Evolutionary conservation across 2,329 filamentous ascomycete genomes (phyloP).

Genomic region (Beauveria caledonica): DNA sequence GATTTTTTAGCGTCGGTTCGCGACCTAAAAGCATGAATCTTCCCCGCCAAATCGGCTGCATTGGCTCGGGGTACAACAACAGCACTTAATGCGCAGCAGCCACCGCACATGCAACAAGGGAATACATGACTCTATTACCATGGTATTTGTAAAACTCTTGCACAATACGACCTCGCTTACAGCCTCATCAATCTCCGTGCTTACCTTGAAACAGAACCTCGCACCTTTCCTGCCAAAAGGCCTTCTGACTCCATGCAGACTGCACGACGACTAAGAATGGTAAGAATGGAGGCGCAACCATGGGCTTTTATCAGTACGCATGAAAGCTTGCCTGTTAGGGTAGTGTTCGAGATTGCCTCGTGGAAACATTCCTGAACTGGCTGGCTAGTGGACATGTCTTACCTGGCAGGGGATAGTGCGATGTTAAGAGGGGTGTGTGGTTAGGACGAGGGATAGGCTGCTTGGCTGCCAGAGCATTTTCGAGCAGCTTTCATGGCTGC

Average conservation of each 20-base stretch:
- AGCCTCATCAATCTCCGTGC: conserved; percentile 3
- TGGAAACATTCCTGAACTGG: conserved; percentile 8
- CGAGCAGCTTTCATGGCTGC: not conserved
- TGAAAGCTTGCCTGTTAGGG: conserved; percentile 8
- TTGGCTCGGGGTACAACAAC: no score
- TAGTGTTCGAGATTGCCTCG: conserved; percentile 6
- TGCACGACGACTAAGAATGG: not conserved
- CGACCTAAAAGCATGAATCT: no score
- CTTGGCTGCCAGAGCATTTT: not conserved
- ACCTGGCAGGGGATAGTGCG: not conserved
- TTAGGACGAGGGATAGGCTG: not conserved
- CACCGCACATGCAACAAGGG: not conserved
- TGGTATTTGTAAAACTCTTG: not conserved
- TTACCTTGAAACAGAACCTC: not conserved
- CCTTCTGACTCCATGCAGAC: not conserved
- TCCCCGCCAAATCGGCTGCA: no score
- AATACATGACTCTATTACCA: not conserved
- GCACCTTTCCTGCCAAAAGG: not conserved
- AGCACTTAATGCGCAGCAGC: no score
- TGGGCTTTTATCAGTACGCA: not conserved
- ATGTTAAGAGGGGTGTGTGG: not conserved
- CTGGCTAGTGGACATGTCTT: not conserved
- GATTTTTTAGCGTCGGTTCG: no score
- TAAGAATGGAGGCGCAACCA: not conserved
- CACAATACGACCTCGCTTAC: not conserved